phyloP scores from a whole-genome alignment of 2,329 filamentous ascomycete species.

The Pyricularia sp. region DNA sequence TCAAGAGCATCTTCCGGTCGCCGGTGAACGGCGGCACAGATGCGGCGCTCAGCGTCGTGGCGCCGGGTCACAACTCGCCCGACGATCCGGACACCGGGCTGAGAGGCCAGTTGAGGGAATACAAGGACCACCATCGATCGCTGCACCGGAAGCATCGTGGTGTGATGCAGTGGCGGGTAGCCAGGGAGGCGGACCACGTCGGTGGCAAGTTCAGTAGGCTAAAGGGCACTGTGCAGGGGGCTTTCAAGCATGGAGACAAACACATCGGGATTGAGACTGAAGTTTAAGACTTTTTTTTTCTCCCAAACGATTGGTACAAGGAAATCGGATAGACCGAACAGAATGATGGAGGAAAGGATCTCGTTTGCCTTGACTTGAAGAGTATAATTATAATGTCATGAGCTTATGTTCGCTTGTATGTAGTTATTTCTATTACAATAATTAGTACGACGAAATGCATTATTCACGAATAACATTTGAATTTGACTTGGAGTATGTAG shows the following conservation, averaged over 20 bases:
- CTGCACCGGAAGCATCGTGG: conserved; percentile 59
- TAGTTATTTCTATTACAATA: neutral
- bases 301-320: neutral
- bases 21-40: conserved; percentile 14
- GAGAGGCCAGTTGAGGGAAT: conserved; percentile 46
- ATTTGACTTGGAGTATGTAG: no score
- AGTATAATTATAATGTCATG: neutral
- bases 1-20: conserved; percentile 14
- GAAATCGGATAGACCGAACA: neutral
- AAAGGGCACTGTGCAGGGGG: conserved; percentile 45
- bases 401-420: neutral
- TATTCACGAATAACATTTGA: neutral
- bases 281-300: conserved; percentile 32
- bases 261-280: conserved; percentile 58
- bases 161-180: conserved; percentile 62
- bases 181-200: conserved; percentile 40
- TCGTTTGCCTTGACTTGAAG: neutral
- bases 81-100: conserved; percentile 35
- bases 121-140: conserved; percentile 47
- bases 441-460: neutral
- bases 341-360: neutral
- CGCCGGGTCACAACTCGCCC: conserved; percentile 7
- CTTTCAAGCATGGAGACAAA: conserved; percentile 51
- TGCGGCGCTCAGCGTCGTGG: conserved; percentile 8
- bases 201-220: conserved; percentile 43